A percentile compares a stretch with the other conserved stretches of the same genome.
Evolutionary conservation across 495 filamentous ascomycete species (phyloP).

Genomic region (Hypoxylon rickii): DNA sequence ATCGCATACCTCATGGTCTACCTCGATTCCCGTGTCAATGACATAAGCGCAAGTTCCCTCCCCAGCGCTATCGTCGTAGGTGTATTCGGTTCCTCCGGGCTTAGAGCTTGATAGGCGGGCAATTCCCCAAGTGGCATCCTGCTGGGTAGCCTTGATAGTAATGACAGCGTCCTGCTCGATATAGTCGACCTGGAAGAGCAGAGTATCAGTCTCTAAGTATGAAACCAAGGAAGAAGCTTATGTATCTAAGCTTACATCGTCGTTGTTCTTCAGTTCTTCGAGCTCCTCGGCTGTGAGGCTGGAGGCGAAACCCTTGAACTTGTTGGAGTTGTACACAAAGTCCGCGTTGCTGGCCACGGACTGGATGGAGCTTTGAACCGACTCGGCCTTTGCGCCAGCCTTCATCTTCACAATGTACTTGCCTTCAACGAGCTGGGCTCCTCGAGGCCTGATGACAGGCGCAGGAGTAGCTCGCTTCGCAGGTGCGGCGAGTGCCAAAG

Average conservation of each 20-base stretch:
- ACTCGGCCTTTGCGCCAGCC: constrained; percentile 29
- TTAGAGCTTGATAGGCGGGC: constrained; percentile 54
- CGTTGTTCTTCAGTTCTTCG: constrained; percentile 45
- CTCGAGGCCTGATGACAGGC: constrained; percentile 33
- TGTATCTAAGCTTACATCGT: constrained; percentile 38
- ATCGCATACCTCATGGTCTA: constrained; percentile 56
- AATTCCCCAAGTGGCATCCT: constrained; percentile 59
- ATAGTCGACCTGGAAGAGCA: constrained; percentile 48
- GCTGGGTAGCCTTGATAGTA: constrained; percentile 50
- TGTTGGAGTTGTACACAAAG: constrained; percentile 45
- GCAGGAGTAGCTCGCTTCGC: constrained; percentile 35
- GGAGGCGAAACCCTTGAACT: constrained; percentile 52
- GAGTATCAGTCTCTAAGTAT: background rate
- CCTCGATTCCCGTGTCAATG: constrained; percentile 64
- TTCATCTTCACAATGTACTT: constrained; percentile 53
- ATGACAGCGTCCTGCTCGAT: constrained; percentile 56
- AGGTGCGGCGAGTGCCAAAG: constrained; percentile 38
- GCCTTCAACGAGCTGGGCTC: constrained; percentile 40
- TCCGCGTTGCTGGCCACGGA: constrained; percentile 42
- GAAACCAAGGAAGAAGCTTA: background rate
- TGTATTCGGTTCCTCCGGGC: constrained; percentile 50
- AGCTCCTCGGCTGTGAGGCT: constrained; percentile 44
- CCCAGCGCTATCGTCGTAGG: constrained; percentile 61
- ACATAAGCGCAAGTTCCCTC: constrained; percentile 63
- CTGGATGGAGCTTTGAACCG: constrained; percentile 41